Conservation (phyloP, 208 protist species). For the Novymonas esmeraldas region DNA sequence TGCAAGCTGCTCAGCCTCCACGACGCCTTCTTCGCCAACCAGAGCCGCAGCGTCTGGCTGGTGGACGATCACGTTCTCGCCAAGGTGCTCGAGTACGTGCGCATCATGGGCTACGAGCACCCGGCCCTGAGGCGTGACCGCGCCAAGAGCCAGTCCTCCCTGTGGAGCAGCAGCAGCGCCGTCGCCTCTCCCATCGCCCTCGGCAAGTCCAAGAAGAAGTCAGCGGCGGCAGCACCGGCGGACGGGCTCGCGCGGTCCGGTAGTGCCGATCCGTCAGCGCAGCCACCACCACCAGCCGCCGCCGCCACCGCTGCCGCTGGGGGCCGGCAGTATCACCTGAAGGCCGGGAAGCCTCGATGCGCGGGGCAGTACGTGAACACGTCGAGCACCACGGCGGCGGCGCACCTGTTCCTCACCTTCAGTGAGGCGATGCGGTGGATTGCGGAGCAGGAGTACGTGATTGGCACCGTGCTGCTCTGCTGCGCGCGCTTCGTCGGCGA, state of each 20-base stretch:
- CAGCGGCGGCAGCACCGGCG: conserved; percentile 3
- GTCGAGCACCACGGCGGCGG: conserved; percentile 10
- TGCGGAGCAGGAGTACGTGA: conserved; percentile 84
- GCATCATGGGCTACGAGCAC: conserved; percentile 74
- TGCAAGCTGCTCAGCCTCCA: conserved; percentile 56
- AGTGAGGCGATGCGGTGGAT: conserved; percentile 76
- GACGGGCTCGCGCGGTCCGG: conserved; percentile 11
- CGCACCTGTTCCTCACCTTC: conserved; percentile 54
- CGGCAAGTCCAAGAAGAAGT: conserved; percentile 15
- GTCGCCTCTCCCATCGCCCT: conserved; percentile 24
- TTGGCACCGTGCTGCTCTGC: conserved; percentile 69
- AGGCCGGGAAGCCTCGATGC: conserved; percentile 23
- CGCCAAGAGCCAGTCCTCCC: conserved; percentile 23
- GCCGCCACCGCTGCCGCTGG: neutral
- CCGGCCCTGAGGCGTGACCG: conserved; percentile 32
- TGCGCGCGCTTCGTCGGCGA: conserved; percentile 49
- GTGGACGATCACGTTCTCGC: conserved; percentile 77
- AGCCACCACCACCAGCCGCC: neutral
- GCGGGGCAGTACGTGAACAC: conserved; percentile 30
- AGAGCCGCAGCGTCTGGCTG: conserved; percentile 44
- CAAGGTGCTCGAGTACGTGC: conserved; percentile 73
- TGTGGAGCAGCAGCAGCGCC: conserved; percentile 32
- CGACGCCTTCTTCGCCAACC: conserved; percentile 74
- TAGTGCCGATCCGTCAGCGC: neutral
- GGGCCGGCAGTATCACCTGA: conserved; percentile 17